These are phyloP conservation scores for Nidularia sp. DNA, from an alignment of 768 basidiomycete species.

Conservation along the genomic window DNA sequence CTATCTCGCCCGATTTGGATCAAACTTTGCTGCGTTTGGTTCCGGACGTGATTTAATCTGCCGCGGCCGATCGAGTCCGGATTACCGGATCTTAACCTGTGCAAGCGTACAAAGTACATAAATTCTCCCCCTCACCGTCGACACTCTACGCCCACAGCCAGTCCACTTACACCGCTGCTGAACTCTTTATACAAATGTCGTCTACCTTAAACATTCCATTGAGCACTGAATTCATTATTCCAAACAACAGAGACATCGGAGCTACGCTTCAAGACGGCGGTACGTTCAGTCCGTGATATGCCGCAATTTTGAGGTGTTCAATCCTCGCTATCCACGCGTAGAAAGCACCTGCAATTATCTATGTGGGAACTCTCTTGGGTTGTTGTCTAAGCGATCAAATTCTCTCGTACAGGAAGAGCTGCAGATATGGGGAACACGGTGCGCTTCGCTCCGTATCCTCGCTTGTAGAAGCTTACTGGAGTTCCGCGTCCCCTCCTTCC, in stretches of 20 bases:
- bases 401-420: constrained; percentile 79
- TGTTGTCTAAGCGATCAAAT: constrained; percentile 70
- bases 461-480: neutral
- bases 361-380: constrained; percentile 93
- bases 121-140: too few species aligned
- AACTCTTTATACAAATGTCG: too few species aligned
- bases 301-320: neutral
- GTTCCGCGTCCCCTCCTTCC: constrained; percentile 6
- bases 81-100: too few species aligned
- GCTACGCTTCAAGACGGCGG: constrained; percentile 37
- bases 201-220: constrained; percentile 21
- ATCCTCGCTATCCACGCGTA: constrained; percentile 11
- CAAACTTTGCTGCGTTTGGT: too few species aligned
- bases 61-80: too few species aligned
- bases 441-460: constrained; percentile 13
- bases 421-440: constrained; percentile 76
- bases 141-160: too few species aligned
- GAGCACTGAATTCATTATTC: constrained; percentile 52
- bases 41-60: too few species aligned
- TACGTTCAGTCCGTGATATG: constrained; percentile 13
- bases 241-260: constrained; percentile 48
- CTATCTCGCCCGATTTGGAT: too few species aligned
- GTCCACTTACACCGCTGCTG: too few species aligned
- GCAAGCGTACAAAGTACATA: too few species aligned
- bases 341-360: constrained; percentile 73